phyloP scores from a whole-genome alignment of 345 rosid genomes.

The Odontarrhena argentea region DNA sequence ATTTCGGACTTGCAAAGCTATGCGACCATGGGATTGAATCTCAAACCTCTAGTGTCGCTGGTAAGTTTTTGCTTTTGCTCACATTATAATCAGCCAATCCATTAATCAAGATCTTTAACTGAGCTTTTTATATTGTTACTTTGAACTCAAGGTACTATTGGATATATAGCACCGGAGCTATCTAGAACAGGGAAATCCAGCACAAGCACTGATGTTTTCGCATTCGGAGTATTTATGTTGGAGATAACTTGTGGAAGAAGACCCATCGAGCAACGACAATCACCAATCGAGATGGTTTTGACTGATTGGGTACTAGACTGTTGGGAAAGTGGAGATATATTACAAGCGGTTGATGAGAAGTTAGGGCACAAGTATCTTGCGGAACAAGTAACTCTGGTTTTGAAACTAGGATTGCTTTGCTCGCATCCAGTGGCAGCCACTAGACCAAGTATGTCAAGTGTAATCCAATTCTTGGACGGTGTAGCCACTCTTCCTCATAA shows the following conservation, averaged over 20 bases:
- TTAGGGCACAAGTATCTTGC: conserved; percentile 35
- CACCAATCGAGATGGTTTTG: conserved; percentile 21
- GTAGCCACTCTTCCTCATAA: conserved; percentile 35
- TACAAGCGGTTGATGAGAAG: conserved; percentile 25
- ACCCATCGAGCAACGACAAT: conserved; percentile 45
- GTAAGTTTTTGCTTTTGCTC: conserved; percentile 15
- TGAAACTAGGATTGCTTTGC: conserved; percentile 38
- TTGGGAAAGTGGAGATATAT: conserved; percentile 34
- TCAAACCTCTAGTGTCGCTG: conserved; percentile 55
- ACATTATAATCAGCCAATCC: not conserved
- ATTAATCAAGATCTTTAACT: not conserved
- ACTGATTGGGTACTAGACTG: conserved; percentile 34
- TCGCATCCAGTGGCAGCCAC: conserved; percentile 40
- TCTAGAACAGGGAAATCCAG: conserved; percentile 71
- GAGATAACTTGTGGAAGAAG: conserved; percentile 64
- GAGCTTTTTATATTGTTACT: conserved; percentile 8
- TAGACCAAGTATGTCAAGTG: conserved; percentile 47
- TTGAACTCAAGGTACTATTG: conserved; percentile 60
- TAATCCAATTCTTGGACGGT: conserved; percentile 35
- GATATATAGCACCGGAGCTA: conserved; percentile 77
- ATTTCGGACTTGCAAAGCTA: conserved; percentile 80
- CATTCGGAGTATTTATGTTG: conserved; percentile 65
- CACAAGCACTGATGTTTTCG: conserved; percentile 65
- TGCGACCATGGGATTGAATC: conserved; percentile 60
- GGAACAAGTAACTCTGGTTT: conserved; percentile 33